These are phyloP conservation scores for Neofusicoccum umdonicola DNA, from an alignment of 2,329 filamentous ascomycete genomes.

Conservation along the genomic window DNA sequence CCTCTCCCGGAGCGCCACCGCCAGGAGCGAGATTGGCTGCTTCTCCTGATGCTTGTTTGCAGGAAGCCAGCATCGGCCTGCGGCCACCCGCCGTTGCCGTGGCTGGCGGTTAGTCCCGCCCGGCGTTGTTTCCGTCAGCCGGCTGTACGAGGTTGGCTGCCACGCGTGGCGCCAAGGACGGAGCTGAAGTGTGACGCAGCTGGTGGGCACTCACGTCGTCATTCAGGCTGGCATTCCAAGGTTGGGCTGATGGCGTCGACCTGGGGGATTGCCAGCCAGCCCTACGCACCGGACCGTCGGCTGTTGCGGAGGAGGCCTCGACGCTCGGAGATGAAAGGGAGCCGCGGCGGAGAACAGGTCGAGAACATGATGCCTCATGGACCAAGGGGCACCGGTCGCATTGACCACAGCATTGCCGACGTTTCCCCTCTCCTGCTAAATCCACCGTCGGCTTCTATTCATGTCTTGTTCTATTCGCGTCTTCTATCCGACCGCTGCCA, in stretches of 20 bases:
- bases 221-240: not conserved
- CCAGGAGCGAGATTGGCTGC: conserved; percentile 7
- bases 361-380: not conserved
- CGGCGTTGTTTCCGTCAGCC: not conserved
- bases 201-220: not conserved
- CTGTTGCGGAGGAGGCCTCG: conserved; percentile 2
- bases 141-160: not conserved
- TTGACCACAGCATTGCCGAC: not conserved
- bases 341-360: not conserved
- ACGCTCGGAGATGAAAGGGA: conserved; percentile 8
- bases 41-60: not conserved
- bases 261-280: conserved; percentile 2
- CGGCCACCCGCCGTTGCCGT: conserved; percentile 1
- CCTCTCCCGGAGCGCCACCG: conserved; percentile 10
- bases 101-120: not conserved
- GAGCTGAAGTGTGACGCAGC: not conserved
- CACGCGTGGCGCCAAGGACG: not conserved
- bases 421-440: not conserved
- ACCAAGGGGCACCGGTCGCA: conserved; percentile 4
- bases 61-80: not conserved
- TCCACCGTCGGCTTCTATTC: not conserved
- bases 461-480: not conserved
- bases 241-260: not conserved
- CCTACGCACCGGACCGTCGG: not conserved
- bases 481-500: not conserved